phyloP scores from a whole-genome alignment of 495 filamentous ascomycete genomes.

The Penicillium pancosmium region DNA sequence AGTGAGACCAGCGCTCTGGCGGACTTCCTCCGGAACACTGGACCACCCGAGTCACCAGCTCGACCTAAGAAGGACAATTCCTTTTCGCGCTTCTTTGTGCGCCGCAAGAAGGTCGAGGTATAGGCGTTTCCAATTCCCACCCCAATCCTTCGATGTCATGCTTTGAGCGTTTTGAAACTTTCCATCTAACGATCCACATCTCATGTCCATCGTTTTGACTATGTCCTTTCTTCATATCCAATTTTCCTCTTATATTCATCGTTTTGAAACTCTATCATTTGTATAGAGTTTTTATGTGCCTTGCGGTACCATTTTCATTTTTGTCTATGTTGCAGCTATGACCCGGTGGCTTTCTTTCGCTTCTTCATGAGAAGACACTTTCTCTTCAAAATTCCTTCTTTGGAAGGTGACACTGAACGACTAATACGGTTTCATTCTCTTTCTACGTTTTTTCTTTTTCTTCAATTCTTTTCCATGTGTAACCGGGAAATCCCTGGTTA shows the following conservation, averaged over 20 bases:
- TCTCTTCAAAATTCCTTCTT: slow-evolving; percentile 10
- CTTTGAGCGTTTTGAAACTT: slow-evolving; percentile 35
- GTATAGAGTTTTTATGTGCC: slow-evolving; percentile 18
- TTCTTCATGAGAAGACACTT: slow-evolving; percentile 12
- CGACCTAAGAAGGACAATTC: slow-evolving; percentile 28
- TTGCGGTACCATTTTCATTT: slow-evolving; percentile 9
- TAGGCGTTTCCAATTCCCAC: slow-evolving; percentile 4
- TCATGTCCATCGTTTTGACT: slow-evolving; percentile 31
- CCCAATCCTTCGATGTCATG: slow-evolving; percentile 26
- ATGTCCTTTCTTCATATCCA: slow-evolving; percentile 12
- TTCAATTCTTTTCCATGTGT: slow-evolving; percentile 7
- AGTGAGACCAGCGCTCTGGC: slow-evolving; percentile 73
- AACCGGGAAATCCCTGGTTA: slow-evolving; percentile 14
- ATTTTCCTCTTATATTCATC: slow-evolving; percentile 4
- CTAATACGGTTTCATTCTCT: slow-evolving; percentile 21
- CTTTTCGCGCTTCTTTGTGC: slow-evolving; percentile 44
- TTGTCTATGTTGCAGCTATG: slow-evolving; percentile 18
- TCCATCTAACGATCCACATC: slow-evolving; percentile 36
- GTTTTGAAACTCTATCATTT: background rate
- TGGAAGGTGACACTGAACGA: slow-evolving; percentile 22
- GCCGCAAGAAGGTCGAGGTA: slow-evolving; percentile 47
- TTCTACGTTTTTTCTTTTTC: background rate
- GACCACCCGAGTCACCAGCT: slow-evolving; percentile 58
- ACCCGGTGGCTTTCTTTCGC: slow-evolving; percentile 21
- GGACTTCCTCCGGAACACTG: slow-evolving; percentile 77